Evolutionary conservation across 306 rosid genomes (phyloP).

Genomic region (Arachis stenosperma): DNA sequence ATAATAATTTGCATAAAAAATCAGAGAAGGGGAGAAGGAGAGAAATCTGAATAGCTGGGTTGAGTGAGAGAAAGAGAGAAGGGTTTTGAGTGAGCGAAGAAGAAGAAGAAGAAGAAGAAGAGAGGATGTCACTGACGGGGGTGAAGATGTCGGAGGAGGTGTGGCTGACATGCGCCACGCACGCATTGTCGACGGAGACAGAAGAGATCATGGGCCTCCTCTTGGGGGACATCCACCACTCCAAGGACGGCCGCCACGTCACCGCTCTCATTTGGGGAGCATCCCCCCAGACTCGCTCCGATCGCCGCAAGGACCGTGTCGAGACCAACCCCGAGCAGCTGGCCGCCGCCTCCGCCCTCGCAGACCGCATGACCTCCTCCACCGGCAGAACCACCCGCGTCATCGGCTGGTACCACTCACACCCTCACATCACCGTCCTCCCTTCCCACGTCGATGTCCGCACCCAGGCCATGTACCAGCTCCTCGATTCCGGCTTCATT

Average conservation of each 20-base stretch:
- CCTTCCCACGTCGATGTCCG: constrained; percentile 98
- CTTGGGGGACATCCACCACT: constrained; percentile 89
- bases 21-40: no score
- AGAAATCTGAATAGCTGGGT: no score
- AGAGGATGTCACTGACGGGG: constrained; percentile 70
- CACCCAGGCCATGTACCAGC: constrained; percentile 96
- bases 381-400: constrained; percentile 91
- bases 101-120: no score
- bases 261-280: constrained; percentile 99
- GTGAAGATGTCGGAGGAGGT: constrained; percentile 96
- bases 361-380: constrained; percentile 76
- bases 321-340: constrained; percentile 97
- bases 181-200: constrained; percentile 95
- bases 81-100: neutral
- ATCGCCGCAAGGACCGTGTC: constrained; percentile 92
- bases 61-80: neutral
- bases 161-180: constrained; percentile 93
- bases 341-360: constrained; percentile 96
- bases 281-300: constrained; percentile 95
- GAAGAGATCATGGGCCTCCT: constrained; percentile 99
- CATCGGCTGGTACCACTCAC: constrained; percentile 99
- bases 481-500: constrained; percentile 95
- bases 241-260: constrained; percentile 63
- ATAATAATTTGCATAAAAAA: no score
- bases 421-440: constrained; percentile 97